These are phyloP conservation scores for Elsinoe australis DNA, from an alignment of 2,329 filamentous ascomycete genomes.

Conservation along the genomic window DNA sequence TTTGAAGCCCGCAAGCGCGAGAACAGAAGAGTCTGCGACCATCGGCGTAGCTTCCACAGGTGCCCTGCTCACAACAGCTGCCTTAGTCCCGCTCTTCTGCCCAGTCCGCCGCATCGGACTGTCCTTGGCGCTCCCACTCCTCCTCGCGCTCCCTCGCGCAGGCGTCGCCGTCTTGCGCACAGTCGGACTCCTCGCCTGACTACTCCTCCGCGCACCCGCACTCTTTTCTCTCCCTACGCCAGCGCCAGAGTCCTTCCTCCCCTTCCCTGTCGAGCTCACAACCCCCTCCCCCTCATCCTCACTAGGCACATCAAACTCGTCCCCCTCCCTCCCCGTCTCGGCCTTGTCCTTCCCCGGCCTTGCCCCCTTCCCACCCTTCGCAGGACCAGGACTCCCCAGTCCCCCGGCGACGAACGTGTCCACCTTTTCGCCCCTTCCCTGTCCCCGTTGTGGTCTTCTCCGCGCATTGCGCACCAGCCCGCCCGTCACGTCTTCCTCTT, in stretches of 20 bases:
- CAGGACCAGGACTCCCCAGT: neutral
- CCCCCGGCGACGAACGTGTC: neutral
- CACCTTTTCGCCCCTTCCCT: neutral
- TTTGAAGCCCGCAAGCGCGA: conserved; percentile 46
- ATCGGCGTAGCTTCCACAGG: conserved; percentile 4
- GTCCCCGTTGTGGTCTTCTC: neutral
- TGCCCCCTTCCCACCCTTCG: neutral
- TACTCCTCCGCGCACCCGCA: too few relatives aligned
- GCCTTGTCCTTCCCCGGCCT: neutral
- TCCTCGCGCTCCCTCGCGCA: too few relatives aligned
- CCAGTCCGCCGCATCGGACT: neutral
- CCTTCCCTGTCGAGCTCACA: too few relatives aligned
- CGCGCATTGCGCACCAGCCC: neutral
- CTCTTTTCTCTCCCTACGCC: too few relatives aligned
- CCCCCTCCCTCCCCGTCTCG: neutral
- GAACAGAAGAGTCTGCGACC: conserved; percentile 37
- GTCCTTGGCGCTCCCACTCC: neutral
- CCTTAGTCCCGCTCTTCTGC: neutral
- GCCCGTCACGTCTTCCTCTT: neutral
- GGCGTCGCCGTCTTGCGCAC: neutral
- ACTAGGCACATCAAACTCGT: conserved; percentile 13
- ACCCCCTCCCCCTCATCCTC: too few relatives aligned
- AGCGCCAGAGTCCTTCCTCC: too few relatives aligned
- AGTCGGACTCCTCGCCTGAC: neutral
- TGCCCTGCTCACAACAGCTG: neutral